Conservation (phyloP, 345 rosid species). For the Corchorus capsularis region DNA sequence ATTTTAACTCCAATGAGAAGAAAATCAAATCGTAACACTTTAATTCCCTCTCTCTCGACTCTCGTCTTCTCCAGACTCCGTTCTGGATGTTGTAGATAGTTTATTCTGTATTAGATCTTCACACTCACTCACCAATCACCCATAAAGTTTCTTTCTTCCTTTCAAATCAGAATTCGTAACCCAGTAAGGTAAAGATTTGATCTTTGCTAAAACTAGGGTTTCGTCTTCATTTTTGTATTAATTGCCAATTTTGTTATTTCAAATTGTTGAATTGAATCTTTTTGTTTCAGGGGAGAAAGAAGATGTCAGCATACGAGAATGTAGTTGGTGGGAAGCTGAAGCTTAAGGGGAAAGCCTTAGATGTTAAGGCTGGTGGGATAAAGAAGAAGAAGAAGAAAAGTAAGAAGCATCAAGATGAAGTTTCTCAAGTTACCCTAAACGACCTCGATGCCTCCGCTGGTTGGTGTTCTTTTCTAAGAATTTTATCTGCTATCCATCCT, state of each 20-base stretch:
- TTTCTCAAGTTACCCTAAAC: conserved; percentile 38
- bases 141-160: not conserved
- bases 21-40: too few species aligned
- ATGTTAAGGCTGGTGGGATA: conserved; percentile 82
- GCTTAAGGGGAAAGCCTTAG: conserved; percentile 93
- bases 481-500: not conserved
- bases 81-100: too few species aligned
- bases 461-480: conserved; percentile 6
- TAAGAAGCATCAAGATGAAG: conserved; percentile 49
- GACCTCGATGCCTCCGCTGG: conserved; percentile 61
- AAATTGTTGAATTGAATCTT: not conserved
- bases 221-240: not conserved
- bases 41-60: too few species aligned
- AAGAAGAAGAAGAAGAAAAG: conserved; percentile 85
- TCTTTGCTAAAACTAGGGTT: not conserved
- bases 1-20: too few species aligned
- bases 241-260: not conserved
- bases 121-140: not conserved
- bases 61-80: too few species aligned
- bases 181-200: not conserved
- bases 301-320: conserved; percentile 77
- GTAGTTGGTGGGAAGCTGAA: conserved; percentile 86
- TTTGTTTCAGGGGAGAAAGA: conserved; percentile 16
- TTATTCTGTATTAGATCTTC: not conserved
- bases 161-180: not conserved